Evolutionary conservation across 768 basidiomycete genomes (phyloP), one percentile per base, ranked within the genome.

Genomic region (Tricholoma bakamatsutake): DNA sequence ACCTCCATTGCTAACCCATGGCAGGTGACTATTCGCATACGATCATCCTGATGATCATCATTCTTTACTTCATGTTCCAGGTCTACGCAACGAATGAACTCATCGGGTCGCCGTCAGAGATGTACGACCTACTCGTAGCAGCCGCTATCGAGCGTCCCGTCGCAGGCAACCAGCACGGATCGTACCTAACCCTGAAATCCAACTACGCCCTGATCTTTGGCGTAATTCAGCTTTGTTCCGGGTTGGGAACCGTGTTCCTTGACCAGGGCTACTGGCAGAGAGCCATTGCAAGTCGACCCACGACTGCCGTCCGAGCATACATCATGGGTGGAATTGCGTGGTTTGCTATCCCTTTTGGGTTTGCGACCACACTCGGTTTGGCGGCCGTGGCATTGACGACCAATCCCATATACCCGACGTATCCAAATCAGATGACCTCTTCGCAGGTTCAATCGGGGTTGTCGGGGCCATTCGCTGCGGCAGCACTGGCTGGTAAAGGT

Each of bases 191-290:
- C 0, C 78, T 84, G 76, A 80, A 80, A 59, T 80, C 79, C 13
- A 72, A 76, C 42, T 71, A 75, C 55, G 76, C 71, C 5, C 62
- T 78, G 18, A 71, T 77, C 11, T 76, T 77, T 43, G 76, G 75
- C 52, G 70, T 71, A 17, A 68, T 71, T 5, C 67, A 66, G 1
- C 66, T 76, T 27, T 53, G 70, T 18, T 72, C 73, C 51, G 76
- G 79, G 5, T 78, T 79, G 55, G 65, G 77, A 0, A 77, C 79
- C 1, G 71, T 80, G 1, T 79, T 80, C 55, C 79, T 77, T 57
- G 79, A 80, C 58, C 79, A 79, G 70, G 78, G 78, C 21, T 81
- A 81, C 57, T 82, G 80, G 80, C 81, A 83, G 62, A 67, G 80
- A 64, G 78, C 79, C 9, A 80, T 80, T 39, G 79, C 79, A 35